Evolutionary conservation across 345 rosid species (phyloP), one percentile per base, ranked within the genome.

Genomic region (Sonneratia alba): DNA sequence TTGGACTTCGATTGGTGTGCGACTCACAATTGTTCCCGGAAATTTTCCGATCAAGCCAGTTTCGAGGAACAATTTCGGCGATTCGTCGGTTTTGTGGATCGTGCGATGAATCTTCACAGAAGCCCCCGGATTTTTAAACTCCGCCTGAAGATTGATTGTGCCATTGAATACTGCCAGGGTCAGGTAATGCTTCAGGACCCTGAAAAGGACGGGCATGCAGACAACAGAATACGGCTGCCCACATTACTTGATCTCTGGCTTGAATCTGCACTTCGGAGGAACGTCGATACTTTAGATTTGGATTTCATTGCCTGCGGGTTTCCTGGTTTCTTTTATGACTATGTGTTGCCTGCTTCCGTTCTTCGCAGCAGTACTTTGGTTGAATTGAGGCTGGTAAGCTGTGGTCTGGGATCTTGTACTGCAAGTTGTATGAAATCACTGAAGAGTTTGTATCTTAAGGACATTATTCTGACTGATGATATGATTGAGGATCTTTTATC

Each of bases 1-100:
- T 38, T 74, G 56, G 77, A 75, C 69, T 75, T 75, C 38, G 73
- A 64, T 53, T 70, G 69, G 77, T 69, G 32, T 36, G 22, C 27
- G 34, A 15, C 27, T 49, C 76, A 67, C 65, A 42, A 42, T 37
- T 73, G 76, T 68, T 57, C 51, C 38, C 0, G 22, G 16, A 42
- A 27, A 21, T 38, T 53, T n/a, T 32, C 40, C 22, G 4, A 3
- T 40, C 43, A 34, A 3, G 36, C 3, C 40, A n/a, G 36, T 12
- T 45, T 18, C 32, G 72, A 57, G 67, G 56, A 32, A 32, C 14
- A 43, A 11, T 24, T 43, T 36, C 55, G 9, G 32, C 43, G 68
- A 37, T 74, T 74, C 36, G 72, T 63, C 21, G 68, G 61, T 36
- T 62, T 68, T 36, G 73, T 75, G 3, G 21, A 67, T n/a, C 63